phyloP scores from a whole-genome alignment of 352 stramenopile genomes.

The Phytophthora vignae region DNA sequence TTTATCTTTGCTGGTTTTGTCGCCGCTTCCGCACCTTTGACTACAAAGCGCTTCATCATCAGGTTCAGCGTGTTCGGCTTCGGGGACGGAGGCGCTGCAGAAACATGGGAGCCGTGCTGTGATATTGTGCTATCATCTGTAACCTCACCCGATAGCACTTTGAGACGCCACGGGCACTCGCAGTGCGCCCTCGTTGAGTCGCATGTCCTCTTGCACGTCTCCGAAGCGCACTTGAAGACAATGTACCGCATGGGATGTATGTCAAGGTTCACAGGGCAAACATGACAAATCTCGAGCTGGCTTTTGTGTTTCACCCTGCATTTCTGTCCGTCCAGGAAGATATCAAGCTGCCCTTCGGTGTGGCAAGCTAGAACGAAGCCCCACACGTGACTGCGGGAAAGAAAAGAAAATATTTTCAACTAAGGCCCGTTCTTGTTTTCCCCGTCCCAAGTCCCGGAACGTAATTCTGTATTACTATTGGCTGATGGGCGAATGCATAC shows the following conservation, averaged over 20 bases:
- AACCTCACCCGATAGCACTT: background rate
- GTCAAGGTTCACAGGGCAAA: constrained; percentile 3
- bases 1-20: background rate
- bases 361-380: background rate
- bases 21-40: background rate
- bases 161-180: background rate
- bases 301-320: background rate
- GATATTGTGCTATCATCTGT: background rate
- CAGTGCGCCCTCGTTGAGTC: background rate
- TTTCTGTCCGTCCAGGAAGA: background rate
- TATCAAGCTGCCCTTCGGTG: background rate
- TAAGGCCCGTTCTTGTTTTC: too few relatives aligned
- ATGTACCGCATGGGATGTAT: constrained; percentile 10
- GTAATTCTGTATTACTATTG: too few relatives aligned
- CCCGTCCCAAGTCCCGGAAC: too few relatives aligned
- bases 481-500: too few relatives aligned
- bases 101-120: background rate
- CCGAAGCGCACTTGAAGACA: background rate
- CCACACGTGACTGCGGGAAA: too few relatives aligned
- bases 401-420: too few relatives aligned
- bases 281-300: constrained; percentile 4
- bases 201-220: background rate
- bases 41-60: background rate
- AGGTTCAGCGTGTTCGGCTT: background rate
- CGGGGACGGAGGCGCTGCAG: background rate